These are phyloP conservation scores for Suhomyces canberraensis DNA, from an alignment of 805 yeast genomes.

Conservation along the genomic window DNA sequence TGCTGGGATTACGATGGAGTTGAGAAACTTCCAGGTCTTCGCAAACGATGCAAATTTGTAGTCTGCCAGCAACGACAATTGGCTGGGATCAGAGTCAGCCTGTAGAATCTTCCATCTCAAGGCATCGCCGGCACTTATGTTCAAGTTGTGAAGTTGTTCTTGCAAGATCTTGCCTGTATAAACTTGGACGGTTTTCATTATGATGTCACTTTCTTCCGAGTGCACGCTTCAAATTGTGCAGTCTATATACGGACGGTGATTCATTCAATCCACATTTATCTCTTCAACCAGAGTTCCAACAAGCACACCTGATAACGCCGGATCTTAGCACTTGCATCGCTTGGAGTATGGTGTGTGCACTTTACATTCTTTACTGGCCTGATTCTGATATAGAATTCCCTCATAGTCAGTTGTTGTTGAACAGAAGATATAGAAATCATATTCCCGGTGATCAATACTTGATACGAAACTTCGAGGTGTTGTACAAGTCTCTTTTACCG, in stretches of 20 bases:
- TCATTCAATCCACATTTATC: neutral
- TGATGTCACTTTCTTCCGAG: too few relatives aligned
- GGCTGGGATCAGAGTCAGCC: neutral
- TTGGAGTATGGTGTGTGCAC: slow-evolving; percentile 33
- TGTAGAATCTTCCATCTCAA: slow-evolving; percentile 1
- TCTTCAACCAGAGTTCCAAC: neutral
- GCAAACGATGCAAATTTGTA: slow-evolving; percentile 50
- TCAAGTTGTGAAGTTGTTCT: slow-evolving; percentile 9
- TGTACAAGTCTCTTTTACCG: slow-evolving; percentile 17
- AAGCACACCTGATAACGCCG: too few relatives aligned
- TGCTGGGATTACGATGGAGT: slow-evolving; percentile 53
- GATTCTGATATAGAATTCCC: slow-evolving; percentile 22
- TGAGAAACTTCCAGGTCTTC: slow-evolving; percentile 66
- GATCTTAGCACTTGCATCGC: neutral
- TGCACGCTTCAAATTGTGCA: too few relatives aligned
- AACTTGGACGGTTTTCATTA: slow-evolving; percentile 1
- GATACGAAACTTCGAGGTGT: slow-evolving; percentile 22
- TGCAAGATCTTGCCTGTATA: slow-evolving; percentile 7
- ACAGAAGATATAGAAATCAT: slow-evolving; percentile 32
- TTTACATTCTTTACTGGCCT: slow-evolving; percentile 37
- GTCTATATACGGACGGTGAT: too few relatives aligned
- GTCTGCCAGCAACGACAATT: slow-evolving; percentile 25
- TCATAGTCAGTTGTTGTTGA: slow-evolving; percentile 31
- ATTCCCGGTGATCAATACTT: slow-evolving; percentile 23
- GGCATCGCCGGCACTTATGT: slow-evolving; percentile 3